Base-by-base conservation (phyloP, 2,329 filamentous ascomycete genomes). In the Penicillium sp. region DNA sequence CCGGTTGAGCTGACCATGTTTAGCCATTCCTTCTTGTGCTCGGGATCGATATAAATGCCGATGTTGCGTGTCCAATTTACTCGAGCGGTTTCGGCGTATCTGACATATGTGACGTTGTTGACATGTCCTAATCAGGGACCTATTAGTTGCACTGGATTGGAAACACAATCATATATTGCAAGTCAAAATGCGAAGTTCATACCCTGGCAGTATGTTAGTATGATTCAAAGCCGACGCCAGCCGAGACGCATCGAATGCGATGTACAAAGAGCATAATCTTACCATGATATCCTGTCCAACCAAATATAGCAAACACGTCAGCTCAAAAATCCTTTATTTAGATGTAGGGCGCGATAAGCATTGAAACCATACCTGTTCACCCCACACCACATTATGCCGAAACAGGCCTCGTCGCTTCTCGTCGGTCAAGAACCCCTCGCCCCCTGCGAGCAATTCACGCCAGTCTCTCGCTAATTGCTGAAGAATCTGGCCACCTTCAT, bases 91-190 rank as follows among this genome's bases (percentile, higher is more conserved):
- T 97, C 93, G 35, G 91, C 91, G 72, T 90, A 96, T 59, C 89
- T 84, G 65, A 90, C 87, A 74, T 96, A 96, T 63, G 84, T 85
- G 60, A 93, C 87, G 66, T 96, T 96, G 72, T 96, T 96, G 49
- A 96, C 89, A 73, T 96, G 91, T 49, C 87, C 85, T 86, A 78
- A 16, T 31, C 9, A 37, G 19, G 10, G 6, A 10, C n/a, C 22
- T 44, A 24, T 63, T 50, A 52, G 55, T 27, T 31, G 29, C 26
- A 44, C 16, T n/a, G 1, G 3, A n/a, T 14, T 22, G 24, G 1
- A 10, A 6, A 27, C 1, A 4, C 5, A 31, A 27, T 29, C 10
- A 7, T 21, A 2, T n/a, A 1, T 21, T 24, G n/a, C 10, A 13
- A 27, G 11, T 10, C 37, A 3, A 33, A 11, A 49, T 14, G n/a